Evolutionary conservation across 208 protist genomes (phyloP).

Genomic region (Leishmania turanica): DNA sequence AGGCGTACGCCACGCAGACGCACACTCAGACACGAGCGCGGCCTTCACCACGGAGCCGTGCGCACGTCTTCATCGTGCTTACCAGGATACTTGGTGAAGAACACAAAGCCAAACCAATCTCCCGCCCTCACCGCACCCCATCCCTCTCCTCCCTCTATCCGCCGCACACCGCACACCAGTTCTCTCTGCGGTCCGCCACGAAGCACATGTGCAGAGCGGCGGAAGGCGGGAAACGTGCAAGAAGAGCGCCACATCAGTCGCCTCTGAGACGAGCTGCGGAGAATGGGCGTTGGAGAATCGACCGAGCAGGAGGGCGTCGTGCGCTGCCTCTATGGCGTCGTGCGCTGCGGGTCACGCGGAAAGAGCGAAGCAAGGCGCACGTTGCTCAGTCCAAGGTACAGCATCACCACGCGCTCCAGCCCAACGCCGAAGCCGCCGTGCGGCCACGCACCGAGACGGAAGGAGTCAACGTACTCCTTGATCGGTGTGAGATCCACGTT

Average conservation of each 20-base stretch:
- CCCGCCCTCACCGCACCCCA: neutral
- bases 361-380: conserved; percentile 98
- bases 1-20: no score
- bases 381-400: conserved; percentile 99
- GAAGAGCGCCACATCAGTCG: neutral
- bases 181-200: neutral
- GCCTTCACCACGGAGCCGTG: neutral
- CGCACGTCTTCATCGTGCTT: neutral
- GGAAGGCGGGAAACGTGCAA: neutral
- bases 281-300: neutral
- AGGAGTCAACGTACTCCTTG: conserved; percentile 98
- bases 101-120: neutral
- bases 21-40: neutral
- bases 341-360: conserved; percentile 98
- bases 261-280: neutral
- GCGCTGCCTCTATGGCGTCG: conserved; percentile 77
- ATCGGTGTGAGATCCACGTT: conserved; percentile 90
- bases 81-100: neutral
- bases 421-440: conserved; percentile 99
- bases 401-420: conserved; percentile 99
- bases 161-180: neutral
- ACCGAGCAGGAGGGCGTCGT: neutral
- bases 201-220: neutral
- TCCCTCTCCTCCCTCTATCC: neutral
- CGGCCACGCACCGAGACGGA: conserved; percentile 97